These are phyloP conservation scores for Nakaseomyces uthaithaninus DNA, from an alignment of 1,139 yeast genomes.

Conservation along the genomic window DNA sequence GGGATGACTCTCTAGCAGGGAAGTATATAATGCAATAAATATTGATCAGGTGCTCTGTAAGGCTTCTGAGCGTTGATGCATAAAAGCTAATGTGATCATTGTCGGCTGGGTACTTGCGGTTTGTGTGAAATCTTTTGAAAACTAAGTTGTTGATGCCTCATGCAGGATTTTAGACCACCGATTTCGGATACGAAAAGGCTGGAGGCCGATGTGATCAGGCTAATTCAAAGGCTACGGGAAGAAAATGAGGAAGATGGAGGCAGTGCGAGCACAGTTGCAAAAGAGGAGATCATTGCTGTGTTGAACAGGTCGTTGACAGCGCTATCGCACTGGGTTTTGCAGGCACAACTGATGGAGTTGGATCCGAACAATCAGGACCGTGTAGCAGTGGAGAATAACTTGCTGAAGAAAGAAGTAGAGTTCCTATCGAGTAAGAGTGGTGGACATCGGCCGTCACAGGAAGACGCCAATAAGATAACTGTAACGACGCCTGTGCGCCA, in stretches of 20 bases:
- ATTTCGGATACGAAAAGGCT: conserved; percentile 19
- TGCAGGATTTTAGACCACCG: conserved; percentile 6
- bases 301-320: conserved; percentile 26
- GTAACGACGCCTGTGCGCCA: not conserved
- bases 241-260: conserved; percentile 11
- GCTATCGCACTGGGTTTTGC: conserved; percentile 29
- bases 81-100: too few relatives aligned
- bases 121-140: too few relatives aligned
- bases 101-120: too few relatives aligned
- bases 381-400: conserved; percentile 20
- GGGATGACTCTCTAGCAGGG: too few relatives aligned
- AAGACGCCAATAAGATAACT: not conserved
- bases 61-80: too few relatives aligned
- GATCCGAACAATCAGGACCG: conserved; percentile 21
- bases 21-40: too few relatives aligned
- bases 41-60: too few relatives aligned
- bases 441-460: not conserved
- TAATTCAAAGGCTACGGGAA: conserved; percentile 17
- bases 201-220: conserved; percentile 18
- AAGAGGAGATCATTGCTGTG: conserved; percentile 17
- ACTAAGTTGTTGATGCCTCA: too few relatives aligned
- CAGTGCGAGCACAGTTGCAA: not conserved
- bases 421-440: conserved; percentile 6
- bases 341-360: conserved; percentile 26
- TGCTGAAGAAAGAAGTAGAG: conserved; percentile 24